Conservation (phyloP, 2,329 filamentous ascomycete species). For the Colletotrichum lupini region DNA sequence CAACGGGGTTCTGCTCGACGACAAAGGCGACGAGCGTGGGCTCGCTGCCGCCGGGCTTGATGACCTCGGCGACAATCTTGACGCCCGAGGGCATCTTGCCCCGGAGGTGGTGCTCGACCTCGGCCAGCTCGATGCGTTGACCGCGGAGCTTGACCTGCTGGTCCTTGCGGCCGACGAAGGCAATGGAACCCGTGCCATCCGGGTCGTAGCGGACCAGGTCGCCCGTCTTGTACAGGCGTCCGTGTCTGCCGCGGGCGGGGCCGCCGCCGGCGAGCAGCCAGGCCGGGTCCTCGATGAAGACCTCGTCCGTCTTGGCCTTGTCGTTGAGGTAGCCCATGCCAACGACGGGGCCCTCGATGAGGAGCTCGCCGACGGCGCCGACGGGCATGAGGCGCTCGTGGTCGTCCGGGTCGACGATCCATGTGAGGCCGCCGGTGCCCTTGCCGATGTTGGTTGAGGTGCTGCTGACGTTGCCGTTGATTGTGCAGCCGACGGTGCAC, state of each 20-base stretch:
- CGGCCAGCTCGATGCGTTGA: constrained; percentile 70
- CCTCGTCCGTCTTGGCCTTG: constrained; percentile 64
- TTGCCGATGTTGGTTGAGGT: constrained; percentile 58
- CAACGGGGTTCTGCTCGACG: constrained; percentile 46
- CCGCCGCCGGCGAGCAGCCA: constrained; percentile 61
- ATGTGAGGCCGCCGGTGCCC: constrained; percentile 59
- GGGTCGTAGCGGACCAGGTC: constrained; percentile 66
- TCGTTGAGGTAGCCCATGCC: constrained; percentile 72
- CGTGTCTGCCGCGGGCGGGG: constrained; percentile 49
- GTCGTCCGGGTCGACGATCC: constrained; percentile 62
- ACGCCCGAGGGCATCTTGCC: constrained; percentile 54
- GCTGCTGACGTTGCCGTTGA: constrained; percentile 55
- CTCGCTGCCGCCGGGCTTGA: constrained; percentile 56
- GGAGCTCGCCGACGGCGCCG: constrained; percentile 62
- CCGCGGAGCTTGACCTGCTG: constrained; percentile 76
- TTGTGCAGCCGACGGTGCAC: constrained; percentile 63
- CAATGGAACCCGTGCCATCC: constrained; percentile 64
- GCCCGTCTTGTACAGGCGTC: constrained; percentile 68
- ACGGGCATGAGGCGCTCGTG: constrained; percentile 59
- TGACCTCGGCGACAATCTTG: constrained; percentile 60
- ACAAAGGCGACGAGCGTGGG: constrained; percentile 60
- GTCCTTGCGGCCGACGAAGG: constrained; percentile 73
- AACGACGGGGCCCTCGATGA: constrained; percentile 69
- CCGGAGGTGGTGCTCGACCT: constrained; percentile 62
- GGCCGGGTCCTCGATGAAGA: constrained; percentile 66